Evolutionary conservation across 345 rosid genomes (phyloP).

Genomic region (Camelina hispida): DNA sequence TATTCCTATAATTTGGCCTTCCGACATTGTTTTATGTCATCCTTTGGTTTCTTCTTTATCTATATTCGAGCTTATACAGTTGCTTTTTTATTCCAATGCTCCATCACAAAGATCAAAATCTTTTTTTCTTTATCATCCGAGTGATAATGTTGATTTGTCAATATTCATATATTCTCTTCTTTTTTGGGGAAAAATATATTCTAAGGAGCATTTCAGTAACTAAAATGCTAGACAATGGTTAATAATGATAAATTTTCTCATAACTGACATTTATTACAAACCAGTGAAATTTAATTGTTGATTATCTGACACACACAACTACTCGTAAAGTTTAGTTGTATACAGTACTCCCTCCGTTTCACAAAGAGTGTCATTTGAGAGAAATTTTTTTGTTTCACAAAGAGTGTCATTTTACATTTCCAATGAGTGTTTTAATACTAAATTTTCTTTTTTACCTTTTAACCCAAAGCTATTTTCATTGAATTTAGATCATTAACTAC

Average conservation of each 20-base stretch:
- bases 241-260: background rate
- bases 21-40: constrained; percentile 27
- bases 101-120: background rate
- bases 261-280: background rate
- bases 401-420: no score
- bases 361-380: no score
- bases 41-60: constrained; percentile 18
- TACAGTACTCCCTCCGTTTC: no score
- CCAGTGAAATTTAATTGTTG: background rate
- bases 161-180: background rate
- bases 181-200: no score
- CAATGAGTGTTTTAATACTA: no score
- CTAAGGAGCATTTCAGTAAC: background rate
- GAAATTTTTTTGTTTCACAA: no score
- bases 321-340: background rate
- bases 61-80: constrained; percentile 21
- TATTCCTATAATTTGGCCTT: constrained; percentile 27
- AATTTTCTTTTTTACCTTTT: no score
- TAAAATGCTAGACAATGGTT: background rate
- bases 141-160: background rate
- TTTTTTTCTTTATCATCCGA: background rate
- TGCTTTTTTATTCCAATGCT: background rate
- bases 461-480: no score
- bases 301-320: background rate
- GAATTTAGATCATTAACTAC: no score